A percentile compares a stretch with the other conserved stretches of the same genome.
Evolutionary conservation across 768 basidiomycete genomes (phyloP).

Genomic region (Mycena kentingensis): DNA sequence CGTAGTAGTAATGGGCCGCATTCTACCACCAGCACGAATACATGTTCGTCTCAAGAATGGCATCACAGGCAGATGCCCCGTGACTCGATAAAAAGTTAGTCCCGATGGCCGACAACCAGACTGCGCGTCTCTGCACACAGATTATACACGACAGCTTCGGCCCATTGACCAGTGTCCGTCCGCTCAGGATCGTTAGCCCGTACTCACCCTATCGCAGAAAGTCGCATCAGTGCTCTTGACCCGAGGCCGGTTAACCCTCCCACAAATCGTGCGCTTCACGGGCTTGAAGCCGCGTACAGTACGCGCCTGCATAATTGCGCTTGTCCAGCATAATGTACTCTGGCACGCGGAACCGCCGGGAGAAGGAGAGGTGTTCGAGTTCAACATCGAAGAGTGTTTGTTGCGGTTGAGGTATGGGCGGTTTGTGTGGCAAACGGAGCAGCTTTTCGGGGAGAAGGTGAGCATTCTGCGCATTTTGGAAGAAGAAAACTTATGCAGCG

Average conservation of each 20-base stretch:
- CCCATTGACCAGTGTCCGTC: constrained; percentile 40
- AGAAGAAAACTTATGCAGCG: constrained; percentile 1
- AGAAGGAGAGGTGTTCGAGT: constrained; percentile 76
- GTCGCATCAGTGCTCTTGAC: constrained; percentile 74
- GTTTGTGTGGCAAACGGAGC: constrained; percentile 74
- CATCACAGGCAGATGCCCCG: not conserved
- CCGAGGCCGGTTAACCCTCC: constrained; percentile 76
- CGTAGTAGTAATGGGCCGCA: not conserved
- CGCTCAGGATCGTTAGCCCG: too few relatives aligned
- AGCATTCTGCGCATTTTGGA: constrained; percentile 25
- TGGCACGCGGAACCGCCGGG: constrained; percentile 79
- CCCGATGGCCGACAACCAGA: constrained; percentile 54
- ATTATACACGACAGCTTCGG: constrained; percentile 57
- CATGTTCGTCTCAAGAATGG: too few relatives aligned
- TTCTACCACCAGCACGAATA: not conserved
- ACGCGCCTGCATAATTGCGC: constrained; percentile 69
- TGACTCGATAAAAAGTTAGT: not conserved
- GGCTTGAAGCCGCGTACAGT: constrained; percentile 66
- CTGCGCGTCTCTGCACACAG: constrained; percentile 51
- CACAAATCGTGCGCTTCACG: constrained; percentile 70
- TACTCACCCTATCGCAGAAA: constrained; percentile 50
- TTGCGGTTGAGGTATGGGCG: constrained; percentile 80
- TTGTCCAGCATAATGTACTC: constrained; percentile 90
- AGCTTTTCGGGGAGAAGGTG: constrained; percentile 71
- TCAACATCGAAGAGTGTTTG: constrained; percentile 84